Conservation (phyloP, 768 basidiomycete species). For the Lyophyllum decastes region DNA sequence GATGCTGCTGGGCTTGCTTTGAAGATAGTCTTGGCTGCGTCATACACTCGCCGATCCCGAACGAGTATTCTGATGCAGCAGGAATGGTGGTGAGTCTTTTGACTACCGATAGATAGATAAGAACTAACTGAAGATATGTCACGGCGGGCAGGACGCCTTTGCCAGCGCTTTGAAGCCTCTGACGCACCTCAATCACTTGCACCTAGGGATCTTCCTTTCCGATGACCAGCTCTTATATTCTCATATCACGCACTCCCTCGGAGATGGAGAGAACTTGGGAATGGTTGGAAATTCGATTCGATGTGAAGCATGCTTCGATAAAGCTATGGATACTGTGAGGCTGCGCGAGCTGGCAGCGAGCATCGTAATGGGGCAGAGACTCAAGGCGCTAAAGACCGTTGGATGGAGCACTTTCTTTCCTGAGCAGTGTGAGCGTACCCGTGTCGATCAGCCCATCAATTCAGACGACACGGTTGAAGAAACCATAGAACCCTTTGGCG, state of each 20-base stretch:
- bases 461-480: slow-evolving; percentile 17
- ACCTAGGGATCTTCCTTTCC: slow-evolving; percentile 67
- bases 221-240: slow-evolving; percentile 47
- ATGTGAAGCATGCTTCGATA: slow-evolving; percentile 37
- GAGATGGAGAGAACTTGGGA: slow-evolving; percentile 23
- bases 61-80: slow-evolving; percentile 40
- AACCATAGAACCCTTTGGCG: too few species aligned
- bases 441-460: slow-evolving; percentile 5
- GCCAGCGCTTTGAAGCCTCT: slow-evolving; percentile 47
- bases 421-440: not conserved
- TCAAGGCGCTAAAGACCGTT: slow-evolving; percentile 45
- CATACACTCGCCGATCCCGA: slow-evolving; percentile 65
- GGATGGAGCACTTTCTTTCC: slow-evolving; percentile 56
- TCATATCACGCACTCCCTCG: slow-evolving; percentile 45
- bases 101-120: not conserved
- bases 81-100: slow-evolving; percentile 52
- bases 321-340: slow-evolving; percentile 31
- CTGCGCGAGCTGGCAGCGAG: slow-evolving; percentile 49
- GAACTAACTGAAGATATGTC: not conserved
- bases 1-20: slow-evolving; percentile 66
- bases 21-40: slow-evolving; percentile 58
- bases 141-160: slow-evolving; percentile 37
- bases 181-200: slow-evolving; percentile 46
- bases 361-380: slow-evolving; percentile 41
- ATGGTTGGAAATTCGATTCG: slow-evolving; percentile 29